A percentile compares a stretch with the other conserved stretches of the same genome.
These are phyloP conservation scores for Phaffomyces opuntiae DNA, from an alignment of 805 yeast species.

Conservation along the genomic window DNA sequence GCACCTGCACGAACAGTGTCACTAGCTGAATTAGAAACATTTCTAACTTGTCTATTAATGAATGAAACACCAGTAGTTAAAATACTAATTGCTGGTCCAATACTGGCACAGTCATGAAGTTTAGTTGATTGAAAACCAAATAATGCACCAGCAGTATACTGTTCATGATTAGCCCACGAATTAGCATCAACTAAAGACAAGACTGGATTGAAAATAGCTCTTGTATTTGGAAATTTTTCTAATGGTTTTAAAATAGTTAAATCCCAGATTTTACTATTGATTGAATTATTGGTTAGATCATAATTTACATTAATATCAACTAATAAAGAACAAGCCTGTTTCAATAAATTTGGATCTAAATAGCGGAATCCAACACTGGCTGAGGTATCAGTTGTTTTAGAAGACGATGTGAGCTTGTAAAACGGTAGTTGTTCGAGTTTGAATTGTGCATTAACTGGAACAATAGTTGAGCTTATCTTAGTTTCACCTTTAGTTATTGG, in stretches of 20 bases:
- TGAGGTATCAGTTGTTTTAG: conserved; percentile 29
- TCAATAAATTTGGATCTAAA: conserved; percentile 42
- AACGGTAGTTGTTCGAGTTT: conserved; percentile 30
- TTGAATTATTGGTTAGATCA: conserved; percentile 39
- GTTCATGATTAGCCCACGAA: conserved; percentile 46
- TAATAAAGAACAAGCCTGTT: conserved; percentile 49
- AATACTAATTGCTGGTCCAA: conserved; percentile 15
- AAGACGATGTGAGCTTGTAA: conserved; percentile 26
- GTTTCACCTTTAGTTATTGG: conserved; percentile 9
- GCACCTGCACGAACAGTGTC: conserved; percentile 48
- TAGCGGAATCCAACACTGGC: conserved; percentile 29
- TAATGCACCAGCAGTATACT: conserved; percentile 36
- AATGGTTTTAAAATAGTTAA: conserved; percentile 39
- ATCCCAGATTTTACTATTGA: conserved; percentile 43
- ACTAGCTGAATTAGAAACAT: conserved; percentile 46
- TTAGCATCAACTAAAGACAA: conserved; percentile 40
- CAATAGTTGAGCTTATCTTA: neutral
- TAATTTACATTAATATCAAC: conserved; percentile 40
- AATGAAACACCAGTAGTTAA: conserved; percentile 53
- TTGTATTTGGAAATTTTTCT: conserved; percentile 36
- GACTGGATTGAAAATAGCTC: conserved; percentile 41
- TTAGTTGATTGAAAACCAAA: conserved; percentile 43
- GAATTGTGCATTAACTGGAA: conserved; percentile 40
- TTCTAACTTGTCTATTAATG: conserved; percentile 47
- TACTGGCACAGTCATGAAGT: conserved; percentile 7